Conservation (phyloP, 108 stramenopile species). For the Nitzschia sp. region DNA sequence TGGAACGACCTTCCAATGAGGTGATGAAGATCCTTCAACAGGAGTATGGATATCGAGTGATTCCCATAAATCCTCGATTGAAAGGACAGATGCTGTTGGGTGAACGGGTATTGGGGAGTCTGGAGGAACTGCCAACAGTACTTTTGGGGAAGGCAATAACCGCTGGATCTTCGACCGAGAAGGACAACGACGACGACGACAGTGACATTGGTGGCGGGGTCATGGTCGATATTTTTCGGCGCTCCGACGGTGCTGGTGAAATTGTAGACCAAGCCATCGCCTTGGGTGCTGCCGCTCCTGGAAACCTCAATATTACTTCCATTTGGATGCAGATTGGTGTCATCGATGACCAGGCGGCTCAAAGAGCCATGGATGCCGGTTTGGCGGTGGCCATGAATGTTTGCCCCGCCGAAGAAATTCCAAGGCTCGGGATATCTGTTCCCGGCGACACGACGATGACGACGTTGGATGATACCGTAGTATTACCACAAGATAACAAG, state of each 20-base stretch:
- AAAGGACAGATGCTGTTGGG: background rate
- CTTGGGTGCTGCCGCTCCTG: too few relatives aligned
- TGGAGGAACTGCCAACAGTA: background rate
- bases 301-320: conserved; percentile 47
- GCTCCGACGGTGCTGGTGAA: conserved; percentile 48
- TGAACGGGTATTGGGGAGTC: background rate
- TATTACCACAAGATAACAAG: too few relatives aligned
- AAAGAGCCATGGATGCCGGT: conserved; percentile 56
- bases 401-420: conserved; percentile 67
- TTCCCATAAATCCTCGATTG: conserved; percentile 67
- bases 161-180: background rate
- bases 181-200: background rate
- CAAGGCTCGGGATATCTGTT: conserved; percentile 47
- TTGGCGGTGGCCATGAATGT: conserved; percentile 71
- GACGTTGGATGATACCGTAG: too few relatives aligned
- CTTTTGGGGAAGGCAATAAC: background rate
- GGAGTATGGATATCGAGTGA: conserved; percentile 58
- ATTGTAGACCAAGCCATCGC: conserved; percentile 74
- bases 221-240: conserved; percentile 79
- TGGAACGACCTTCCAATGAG: conserved; percentile 65
- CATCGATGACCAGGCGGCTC: conserved; percentile 63
- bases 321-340: conserved; percentile 83
- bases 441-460: too few relatives aligned
- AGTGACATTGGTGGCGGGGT: background rate
- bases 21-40: conserved; percentile 57